Evolutionary conservation across 2,329 filamentous ascomycete species (phyloP), one percentile per base, ranked within the genome.

Genomic region (Tolypocladium amazonense): DNA sequence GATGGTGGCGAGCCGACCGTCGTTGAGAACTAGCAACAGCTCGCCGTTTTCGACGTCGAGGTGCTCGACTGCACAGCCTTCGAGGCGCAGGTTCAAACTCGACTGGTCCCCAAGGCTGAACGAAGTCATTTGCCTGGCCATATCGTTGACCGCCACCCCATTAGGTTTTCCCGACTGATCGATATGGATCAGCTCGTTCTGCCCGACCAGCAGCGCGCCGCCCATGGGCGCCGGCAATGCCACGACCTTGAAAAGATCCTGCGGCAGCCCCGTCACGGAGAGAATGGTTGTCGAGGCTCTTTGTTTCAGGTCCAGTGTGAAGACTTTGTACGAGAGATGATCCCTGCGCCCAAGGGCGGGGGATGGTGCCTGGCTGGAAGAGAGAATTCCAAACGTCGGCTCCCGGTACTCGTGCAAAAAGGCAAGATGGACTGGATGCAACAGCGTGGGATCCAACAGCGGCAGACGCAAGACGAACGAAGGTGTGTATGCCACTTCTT

Each of bases 321-420:
- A 96, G 62, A 99, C 93, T 69, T 92, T 92, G 76, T 97, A 99
- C 23, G 87, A 88, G 56, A 96, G 79, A 66, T 90, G 85, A 71
- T 99, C 94, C 69, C 88, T 94, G 64, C 91, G 84, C 68, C 92
- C 89, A 58, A 97, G 78, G 3, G 90, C 87, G 59, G 82, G 80
- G n/a, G 92, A 92, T 18, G 88, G 85, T 41, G 87, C 81, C 63
- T 85, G 78, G 58, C 86, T 87, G 1, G 92, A 90, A 55, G 91
- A 94, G 50, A 99, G 80, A 62, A 99, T 92, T 60, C 93, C 94
- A 76, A 99, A 96, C 0, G 94, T 99, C 15, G 94, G 93, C 74
- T 97, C 94, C 72, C 94, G 88, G 74, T 99, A 99, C 77, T 97
- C 93, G 80, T 97, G 85, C 65, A 99, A 79, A 73, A 99, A 99